Evolutionary conservation across 1,284 basidiomycete genomes (phyloP).

Genomic region (Cryptococcus sp.): DNA sequence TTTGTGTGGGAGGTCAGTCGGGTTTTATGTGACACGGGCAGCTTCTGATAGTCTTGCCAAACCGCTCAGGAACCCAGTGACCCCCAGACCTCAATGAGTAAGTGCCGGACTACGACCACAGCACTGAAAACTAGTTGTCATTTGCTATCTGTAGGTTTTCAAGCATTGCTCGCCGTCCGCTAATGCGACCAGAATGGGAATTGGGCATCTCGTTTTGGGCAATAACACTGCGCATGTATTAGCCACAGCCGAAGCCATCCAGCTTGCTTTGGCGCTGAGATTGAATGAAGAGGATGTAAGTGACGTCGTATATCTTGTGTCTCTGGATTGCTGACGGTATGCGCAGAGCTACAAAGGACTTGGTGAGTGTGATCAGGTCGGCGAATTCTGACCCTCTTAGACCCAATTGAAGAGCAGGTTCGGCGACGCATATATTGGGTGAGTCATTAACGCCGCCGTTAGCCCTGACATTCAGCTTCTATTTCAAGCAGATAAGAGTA

Average conservation of each 20-base stretch:
- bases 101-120: constrained; percentile 1
- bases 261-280: constrained; percentile 40
- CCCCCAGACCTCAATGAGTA: constrained; percentile 22
- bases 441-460: background rate
- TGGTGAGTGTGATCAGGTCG: background rate
- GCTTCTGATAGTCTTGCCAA: background rate
- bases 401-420: constrained; percentile 44
- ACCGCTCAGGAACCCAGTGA: constrained; percentile 22
- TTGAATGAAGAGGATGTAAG: constrained; percentile 43
- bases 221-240: constrained; percentile 48
- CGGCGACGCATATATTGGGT: constrained; percentile 44
- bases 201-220: constrained; percentile 43
- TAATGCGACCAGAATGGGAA: constrained; percentile 29
- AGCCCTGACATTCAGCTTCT: constrained; percentile 27
- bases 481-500: constrained; percentile 50
- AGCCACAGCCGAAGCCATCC: constrained; percentile 40
- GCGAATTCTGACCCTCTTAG: constrained; percentile 2
- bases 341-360: constrained; percentile 37
- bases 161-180: background rate
- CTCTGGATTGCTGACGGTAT: constrained; percentile 12
- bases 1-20: constrained; percentile 39
- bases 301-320: background rate
- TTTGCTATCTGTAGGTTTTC: constrained; percentile 23
- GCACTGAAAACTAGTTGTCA: constrained; percentile 22
- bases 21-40: background rate